Conservation (phyloP, 176 grass and related monocot genomes). For the Phoenix roebelenii region DNA sequence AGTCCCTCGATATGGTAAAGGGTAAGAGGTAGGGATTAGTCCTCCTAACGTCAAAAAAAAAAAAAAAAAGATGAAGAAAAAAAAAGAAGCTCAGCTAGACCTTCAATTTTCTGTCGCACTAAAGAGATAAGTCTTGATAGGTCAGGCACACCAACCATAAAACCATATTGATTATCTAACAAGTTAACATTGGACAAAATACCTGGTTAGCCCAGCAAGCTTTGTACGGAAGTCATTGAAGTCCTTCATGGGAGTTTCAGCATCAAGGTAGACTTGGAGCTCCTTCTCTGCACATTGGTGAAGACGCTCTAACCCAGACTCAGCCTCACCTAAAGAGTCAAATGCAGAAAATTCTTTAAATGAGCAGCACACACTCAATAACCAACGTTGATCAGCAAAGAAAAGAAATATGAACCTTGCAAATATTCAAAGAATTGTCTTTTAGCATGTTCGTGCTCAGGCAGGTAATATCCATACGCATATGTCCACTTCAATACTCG, state of each 20-base stretch:
- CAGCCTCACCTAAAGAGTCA: constrained; percentile 21
- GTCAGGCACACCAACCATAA: too few species aligned
- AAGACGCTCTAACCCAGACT: constrained; percentile 9
- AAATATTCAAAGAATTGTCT: constrained; percentile 98
- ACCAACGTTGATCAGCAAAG: too few species aligned
- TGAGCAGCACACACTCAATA: constrained; percentile 6
- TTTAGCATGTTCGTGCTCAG: constrained; percentile 36
- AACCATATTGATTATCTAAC: too few species aligned
- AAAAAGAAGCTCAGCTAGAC: too few species aligned
- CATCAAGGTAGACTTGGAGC: constrained; percentile 86
- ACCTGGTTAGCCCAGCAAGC: constrained; percentile 95
- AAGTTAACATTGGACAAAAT: neutral
- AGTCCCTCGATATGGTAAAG: too few species aligned
- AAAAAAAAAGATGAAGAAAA: too few species aligned
- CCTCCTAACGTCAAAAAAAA: too few species aligned
- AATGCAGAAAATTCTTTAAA: neutral
- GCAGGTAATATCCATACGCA: constrained; percentile 17
- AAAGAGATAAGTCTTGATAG: too few species aligned
- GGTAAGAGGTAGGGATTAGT: too few species aligned
- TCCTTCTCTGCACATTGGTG: constrained; percentile 97
- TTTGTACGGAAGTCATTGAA: constrained; percentile 99
- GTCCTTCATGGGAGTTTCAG: constrained; percentile 76
- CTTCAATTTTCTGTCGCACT: too few species aligned
- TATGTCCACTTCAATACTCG: constrained; percentile 58
- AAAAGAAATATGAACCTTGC: constrained; percentile 57